Conservation (phyloP, 768 basidiomycete genomes). For the Porphyrellus cyaneotinctus region DNA sequence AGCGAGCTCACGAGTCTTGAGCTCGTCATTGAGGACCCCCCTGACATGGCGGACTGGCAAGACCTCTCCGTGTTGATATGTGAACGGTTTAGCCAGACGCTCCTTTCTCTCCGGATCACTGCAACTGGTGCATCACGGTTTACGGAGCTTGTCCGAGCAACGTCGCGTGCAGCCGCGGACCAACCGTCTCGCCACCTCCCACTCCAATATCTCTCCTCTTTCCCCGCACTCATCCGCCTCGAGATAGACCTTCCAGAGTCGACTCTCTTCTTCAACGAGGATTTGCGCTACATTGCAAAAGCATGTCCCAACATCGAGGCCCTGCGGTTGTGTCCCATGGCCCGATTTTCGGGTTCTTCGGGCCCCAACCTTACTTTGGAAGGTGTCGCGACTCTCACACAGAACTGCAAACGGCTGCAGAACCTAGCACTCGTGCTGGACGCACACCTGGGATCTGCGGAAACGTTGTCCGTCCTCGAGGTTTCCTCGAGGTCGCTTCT, state of each 20-base stretch:
- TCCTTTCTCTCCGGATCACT: constrained; percentile 57
- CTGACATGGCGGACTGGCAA: constrained; percentile 70
- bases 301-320: constrained; percentile 67
- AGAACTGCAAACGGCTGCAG: constrained; percentile 56
- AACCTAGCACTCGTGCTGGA: constrained; percentile 65
- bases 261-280: constrained; percentile 56
- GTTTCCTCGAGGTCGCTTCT: constrained; percentile 62
- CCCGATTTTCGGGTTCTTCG: constrained; percentile 54
- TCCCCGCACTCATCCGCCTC: constrained; percentile 56
- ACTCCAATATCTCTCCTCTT: constrained; percentile 50
- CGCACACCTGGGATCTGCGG: constrained; percentile 44
- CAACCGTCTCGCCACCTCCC: constrained; percentile 57
- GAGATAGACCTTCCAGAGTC: constrained; percentile 81
- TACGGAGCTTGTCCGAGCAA: constrained; percentile 75
- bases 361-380: constrained; percentile 61
- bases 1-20: constrained; percentile 66
- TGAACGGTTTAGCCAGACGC: constrained; percentile 54
- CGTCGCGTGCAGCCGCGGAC: constrained; percentile 53
- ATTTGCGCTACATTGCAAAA: constrained; percentile 54
- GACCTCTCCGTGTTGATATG: constrained; percentile 61
- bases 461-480: constrained; percentile 42
- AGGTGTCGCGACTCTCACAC: constrained; percentile 55
- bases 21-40: constrained; percentile 76
- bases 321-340: constrained; percentile 62
- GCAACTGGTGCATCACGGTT: constrained; percentile 74